Evolutionary conservation across 1,139 yeast genomes (phyloP), one percentile per base, ranked within the genome.

Genomic region (Yamadazyma trypodendri): DNA sequence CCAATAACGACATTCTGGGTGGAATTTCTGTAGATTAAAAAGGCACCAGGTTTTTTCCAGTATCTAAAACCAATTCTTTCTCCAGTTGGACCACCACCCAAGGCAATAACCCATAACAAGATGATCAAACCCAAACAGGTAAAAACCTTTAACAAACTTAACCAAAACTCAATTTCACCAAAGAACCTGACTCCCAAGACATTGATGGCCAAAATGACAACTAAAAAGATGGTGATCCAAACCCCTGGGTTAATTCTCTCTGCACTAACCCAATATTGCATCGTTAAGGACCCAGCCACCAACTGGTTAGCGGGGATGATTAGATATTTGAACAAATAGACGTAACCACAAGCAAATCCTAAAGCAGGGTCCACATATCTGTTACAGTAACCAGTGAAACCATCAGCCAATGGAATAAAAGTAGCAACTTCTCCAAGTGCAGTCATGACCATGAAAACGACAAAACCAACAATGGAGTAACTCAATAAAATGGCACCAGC

Each of bases 371-470:
- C 88, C 40, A 77, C 79, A 51, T 80, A 83, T 44, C 89, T 67
- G 37, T 77, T 71, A 40, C 84, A 79, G 54, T 81, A 83, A 49
- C 84, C 82, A 21, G 87, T 78, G 57, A 81, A 82, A 23, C 88
- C 88, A 54, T 81, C 84, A 12, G 77, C 70, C 50, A 82, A 64
- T 14, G 89, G 89, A 39, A 80, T 68, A 50, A 74, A 81, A 12
- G 88, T 71, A n/a, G 88, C 85, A 65, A 84, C 78, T 60, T 83
- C 92, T 34, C 90, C 89, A 37, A 84, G 65, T 12, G 81, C 81
- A 46, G 80, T 67, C 86, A 83, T 80, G 33, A 81, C 85, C 65
- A 78, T 71, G 52, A 71, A 83, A 23, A 82, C 89, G 37, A 79
- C 66, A 30, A 78, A 55, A 16, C 89, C 89, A 48, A 82, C 78